These are phyloP conservation scores for Colletotrichum sansevieriae DNA, from an alignment of 2,329 filamentous ascomycete genomes.

Conservation along the genomic window DNA sequence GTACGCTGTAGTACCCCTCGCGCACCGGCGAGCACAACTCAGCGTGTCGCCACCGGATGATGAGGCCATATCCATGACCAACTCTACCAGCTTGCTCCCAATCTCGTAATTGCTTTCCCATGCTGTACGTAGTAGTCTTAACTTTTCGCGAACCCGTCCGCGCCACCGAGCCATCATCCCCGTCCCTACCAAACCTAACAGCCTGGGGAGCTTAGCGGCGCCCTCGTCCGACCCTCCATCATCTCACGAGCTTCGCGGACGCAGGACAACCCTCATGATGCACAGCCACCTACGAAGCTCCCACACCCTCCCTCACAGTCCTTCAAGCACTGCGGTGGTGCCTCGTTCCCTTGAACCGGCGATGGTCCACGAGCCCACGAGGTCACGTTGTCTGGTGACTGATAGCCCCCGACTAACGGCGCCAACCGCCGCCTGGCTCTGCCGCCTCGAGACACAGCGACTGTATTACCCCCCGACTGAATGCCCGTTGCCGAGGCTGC, in stretches of 20 bases:
- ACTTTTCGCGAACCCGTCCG: background rate
- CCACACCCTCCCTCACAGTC: background rate
- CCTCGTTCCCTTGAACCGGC: constrained; percentile 19
- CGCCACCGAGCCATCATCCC: background rate
- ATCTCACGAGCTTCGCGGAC: constrained; percentile 20
- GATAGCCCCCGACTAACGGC: background rate
- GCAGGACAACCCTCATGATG: constrained; percentile 13
- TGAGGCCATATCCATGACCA: constrained; percentile 4
- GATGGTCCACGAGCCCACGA: constrained; percentile 34
- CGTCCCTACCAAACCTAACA: constrained; percentile 7
- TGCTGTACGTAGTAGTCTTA: too few relatives aligned
- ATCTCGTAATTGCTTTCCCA: background rate
- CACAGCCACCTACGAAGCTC: constrained; percentile 31
- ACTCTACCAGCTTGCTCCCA: background rate
- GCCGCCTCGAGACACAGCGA: constrained; percentile 28
- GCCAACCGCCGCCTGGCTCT: constrained; percentile 30
- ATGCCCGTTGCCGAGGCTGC: too few relatives aligned
- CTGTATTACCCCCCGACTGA: constrained; percentile 6
- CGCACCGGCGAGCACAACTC: background rate
- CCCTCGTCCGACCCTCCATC: constrained; percentile 22
- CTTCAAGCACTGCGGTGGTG: background rate
- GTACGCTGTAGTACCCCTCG: background rate
- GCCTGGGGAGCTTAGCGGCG: background rate
- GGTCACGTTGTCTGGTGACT: constrained; percentile 31
- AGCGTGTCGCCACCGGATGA: constrained; percentile 1